Evolutionary conservation across 2,329 filamentous ascomycete genomes (phyloP).

Genomic region (Pseudocercospora crystallina): DNA sequence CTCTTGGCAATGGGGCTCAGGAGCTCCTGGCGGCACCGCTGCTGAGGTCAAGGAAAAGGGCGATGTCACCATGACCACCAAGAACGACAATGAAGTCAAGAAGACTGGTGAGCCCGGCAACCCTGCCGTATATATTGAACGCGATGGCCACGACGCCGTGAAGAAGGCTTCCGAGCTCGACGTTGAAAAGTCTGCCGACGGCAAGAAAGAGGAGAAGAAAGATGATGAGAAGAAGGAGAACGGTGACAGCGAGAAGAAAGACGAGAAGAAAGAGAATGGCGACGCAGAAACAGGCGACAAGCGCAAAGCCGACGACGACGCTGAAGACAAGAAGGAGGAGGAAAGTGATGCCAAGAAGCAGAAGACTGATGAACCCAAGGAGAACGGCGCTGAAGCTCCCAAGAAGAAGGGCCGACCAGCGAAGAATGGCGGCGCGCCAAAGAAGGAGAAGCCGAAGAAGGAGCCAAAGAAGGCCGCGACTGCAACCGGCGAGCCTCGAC

Average conservation of each 20-base stretch:
- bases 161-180: slow-evolving; percentile 62
- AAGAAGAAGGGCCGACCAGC: slow-evolving; percentile 47
- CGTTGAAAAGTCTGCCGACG: slow-evolving; percentile 50
- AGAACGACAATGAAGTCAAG: slow-evolving; percentile 63
- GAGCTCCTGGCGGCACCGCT: slow-evolving; percentile 58
- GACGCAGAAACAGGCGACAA: slow-evolving; percentile 32
- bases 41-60: slow-evolving; percentile 58
- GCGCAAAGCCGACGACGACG: slow-evolving; percentile 32
- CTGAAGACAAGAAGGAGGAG: slow-evolving; percentile 36
- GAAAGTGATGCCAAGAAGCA: slow-evolving; percentile 36
- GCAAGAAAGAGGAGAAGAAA: slow-evolving; percentile 39
- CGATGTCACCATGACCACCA: slow-evolving; percentile 60
- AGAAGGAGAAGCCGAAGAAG: slow-evolving; percentile 48
- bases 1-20: slow-evolving; percentile 62
- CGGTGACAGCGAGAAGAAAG: slow-evolving; percentile 22
- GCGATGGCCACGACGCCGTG: slow-evolving; percentile 64
- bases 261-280: slow-evolving; percentile 27
- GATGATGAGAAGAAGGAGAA: slow-evolving; percentile 22
- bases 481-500: slow-evolving; percentile 48
- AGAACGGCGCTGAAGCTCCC: slow-evolving; percentile 35
- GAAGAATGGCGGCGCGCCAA: slow-evolving; percentile 34
- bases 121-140: slow-evolving; percentile 60
- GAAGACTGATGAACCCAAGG: slow-evolving; percentile 35
- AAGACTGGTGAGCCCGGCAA: slow-evolving; percentile 62
- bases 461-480: slow-evolving; percentile 52